Conservation (phyloP, 805 yeast genomes). For the Debaryomyces prosopidis region DNA sequence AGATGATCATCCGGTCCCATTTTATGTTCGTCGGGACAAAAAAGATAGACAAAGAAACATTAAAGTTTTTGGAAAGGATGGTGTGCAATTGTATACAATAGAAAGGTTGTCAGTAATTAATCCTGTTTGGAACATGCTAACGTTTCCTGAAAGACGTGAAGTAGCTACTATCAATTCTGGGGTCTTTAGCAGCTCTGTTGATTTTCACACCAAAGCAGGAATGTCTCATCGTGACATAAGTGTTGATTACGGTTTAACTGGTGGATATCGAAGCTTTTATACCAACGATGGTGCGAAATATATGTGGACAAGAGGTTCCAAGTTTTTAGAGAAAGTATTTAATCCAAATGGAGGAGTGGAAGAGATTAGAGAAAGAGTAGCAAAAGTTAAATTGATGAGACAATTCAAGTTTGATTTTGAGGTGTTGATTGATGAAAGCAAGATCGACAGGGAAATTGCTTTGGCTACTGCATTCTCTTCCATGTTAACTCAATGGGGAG, state of each 20-base stretch:
- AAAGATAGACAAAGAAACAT: conserved; percentile 44
- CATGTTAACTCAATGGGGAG: conserved; percentile 69
- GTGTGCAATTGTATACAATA: conserved; percentile 47
- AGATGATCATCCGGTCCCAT: conserved; percentile 37
- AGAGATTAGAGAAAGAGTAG: conserved; percentile 54
- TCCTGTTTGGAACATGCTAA: conserved; percentile 54
- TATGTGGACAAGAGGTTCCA: conserved; percentile 55
- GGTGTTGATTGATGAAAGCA: conserved; percentile 47
- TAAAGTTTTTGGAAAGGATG: conserved; percentile 45
- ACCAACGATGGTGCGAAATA: conserved; percentile 54
- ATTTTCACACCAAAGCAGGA: conserved; percentile 44
- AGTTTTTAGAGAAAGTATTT: conserved; percentile 49
- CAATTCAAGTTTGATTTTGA: conserved; percentile 63
- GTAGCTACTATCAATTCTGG: conserved; percentile 55
- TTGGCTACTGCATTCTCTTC: conserved; percentile 62
- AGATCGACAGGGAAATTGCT: conserved; percentile 51
- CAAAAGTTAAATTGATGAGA: conserved; percentile 56
- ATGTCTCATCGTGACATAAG: conserved; percentile 43
- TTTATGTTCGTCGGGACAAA: conserved; percentile 51
- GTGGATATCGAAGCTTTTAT: conserved; percentile 48
- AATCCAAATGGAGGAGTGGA: conserved; percentile 60
- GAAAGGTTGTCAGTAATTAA: conserved; percentile 49
- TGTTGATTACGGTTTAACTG: conserved; percentile 37
- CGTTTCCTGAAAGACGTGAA: conserved; percentile 45
- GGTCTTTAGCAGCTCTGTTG: conserved; percentile 43